These are phyloP conservation scores for Aspergillus alliaceus DNA, from an alignment of 2,329 filamentous ascomycete genomes.

Conservation along the genomic window DNA sequence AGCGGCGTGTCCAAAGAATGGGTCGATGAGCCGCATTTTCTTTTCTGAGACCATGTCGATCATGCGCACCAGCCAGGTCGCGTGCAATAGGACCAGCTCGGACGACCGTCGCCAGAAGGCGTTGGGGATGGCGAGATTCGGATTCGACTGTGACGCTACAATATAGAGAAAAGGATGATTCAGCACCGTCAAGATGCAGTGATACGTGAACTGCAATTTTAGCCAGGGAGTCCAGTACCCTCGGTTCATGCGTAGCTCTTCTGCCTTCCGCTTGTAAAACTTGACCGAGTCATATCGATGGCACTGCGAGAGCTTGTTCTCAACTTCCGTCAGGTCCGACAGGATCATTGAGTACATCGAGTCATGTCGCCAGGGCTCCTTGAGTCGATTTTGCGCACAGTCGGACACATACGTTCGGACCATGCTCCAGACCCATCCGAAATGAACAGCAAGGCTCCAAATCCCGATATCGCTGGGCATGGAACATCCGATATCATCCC, in stretches of 20 bases:
- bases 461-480: slow-evolving; percentile 46
- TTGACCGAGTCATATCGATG: slow-evolving; percentile 56
- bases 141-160: slow-evolving; percentile 53
- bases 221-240: slow-evolving; percentile 56
- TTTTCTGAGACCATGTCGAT: slow-evolving; percentile 57
- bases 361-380: slow-evolving; percentile 54
- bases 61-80: slow-evolving; percentile 56
- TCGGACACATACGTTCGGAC: slow-evolving; percentile 48
- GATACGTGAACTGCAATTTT: slow-evolving; percentile 56
- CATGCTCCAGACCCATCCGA: slow-evolving; percentile 55
- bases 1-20: slow-evolving; percentile 54
- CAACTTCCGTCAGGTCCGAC: slow-evolving; percentile 54
- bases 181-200: slow-evolving; percentile 52
- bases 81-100: slow-evolving; percentile 52
- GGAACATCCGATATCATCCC: slow-evolving; percentile 47
- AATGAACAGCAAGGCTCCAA: slow-evolving; percentile 52
- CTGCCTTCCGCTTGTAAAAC: slow-evolving; percentile 51
- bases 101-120: slow-evolving; percentile 56
- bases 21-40: slow-evolving; percentile 50
- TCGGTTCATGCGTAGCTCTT: slow-evolving; percentile 47
- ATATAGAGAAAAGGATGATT: slow-evolving; percentile 58
- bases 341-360: slow-evolving; percentile 53
- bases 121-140: slow-evolving; percentile 54
- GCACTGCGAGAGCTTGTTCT: slow-evolving; percentile 48
- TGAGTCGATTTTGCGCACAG: slow-evolving; percentile 49